phyloP scores from a whole-genome alignment of 495 filamentous ascomycete species.

The Oleoguttula mirabilis region DNA sequence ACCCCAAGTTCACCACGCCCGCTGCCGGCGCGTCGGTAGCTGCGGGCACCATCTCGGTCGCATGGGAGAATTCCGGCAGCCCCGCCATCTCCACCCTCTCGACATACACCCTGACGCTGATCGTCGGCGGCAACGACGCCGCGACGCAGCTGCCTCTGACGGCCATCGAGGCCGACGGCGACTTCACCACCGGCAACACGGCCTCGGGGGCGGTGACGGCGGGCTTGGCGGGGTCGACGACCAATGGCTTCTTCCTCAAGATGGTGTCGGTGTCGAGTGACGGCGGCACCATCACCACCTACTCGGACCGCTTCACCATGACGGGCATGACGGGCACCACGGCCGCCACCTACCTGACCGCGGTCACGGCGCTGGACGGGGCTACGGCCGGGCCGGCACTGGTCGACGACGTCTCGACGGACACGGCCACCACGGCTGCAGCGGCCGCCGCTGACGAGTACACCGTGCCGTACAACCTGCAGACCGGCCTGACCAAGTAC shows the following conservation, averaged over 20 bases:
- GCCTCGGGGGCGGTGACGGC: slow-evolving; percentile 41
- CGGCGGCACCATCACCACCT: slow-evolving; percentile 45
- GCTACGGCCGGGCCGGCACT: slow-evolving; percentile 35
- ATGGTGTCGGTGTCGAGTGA: slow-evolving; percentile 43
- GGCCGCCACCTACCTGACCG: slow-evolving; percentile 34
- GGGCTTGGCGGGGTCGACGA: slow-evolving; percentile 32
- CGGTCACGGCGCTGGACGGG: slow-evolving; percentile 24
- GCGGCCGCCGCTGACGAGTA: slow-evolving; percentile 23
- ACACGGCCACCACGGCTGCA: slow-evolving; percentile 14
- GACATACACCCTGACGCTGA: slow-evolving; percentile 50
- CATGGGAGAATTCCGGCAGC: slow-evolving; percentile 48
- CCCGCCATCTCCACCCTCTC: slow-evolving; percentile 41
- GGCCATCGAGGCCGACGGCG: slow-evolving; percentile 29
- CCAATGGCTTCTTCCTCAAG: slow-evolving; percentile 46
- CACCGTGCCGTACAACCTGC: slow-evolving; percentile 47
- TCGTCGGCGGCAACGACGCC: slow-evolving; percentile 47
- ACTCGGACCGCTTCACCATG: slow-evolving; percentile 53
- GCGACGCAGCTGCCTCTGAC: slow-evolving; percentile 36
- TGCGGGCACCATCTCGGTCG: slow-evolving; percentile 36
- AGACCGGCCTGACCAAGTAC: slow-evolving; percentile 54
- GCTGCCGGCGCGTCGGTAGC: slow-evolving; percentile 34
- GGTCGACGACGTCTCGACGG: slow-evolving; percentile 27
- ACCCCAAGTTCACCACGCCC: slow-evolving; percentile 42
- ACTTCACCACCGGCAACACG: slow-evolving; percentile 40
- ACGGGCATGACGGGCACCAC: slow-evolving; percentile 56